Evolutionary conservation across 169 alveolate genomes (phyloP).

Genomic region (Plasmodium gonderi): DNA sequence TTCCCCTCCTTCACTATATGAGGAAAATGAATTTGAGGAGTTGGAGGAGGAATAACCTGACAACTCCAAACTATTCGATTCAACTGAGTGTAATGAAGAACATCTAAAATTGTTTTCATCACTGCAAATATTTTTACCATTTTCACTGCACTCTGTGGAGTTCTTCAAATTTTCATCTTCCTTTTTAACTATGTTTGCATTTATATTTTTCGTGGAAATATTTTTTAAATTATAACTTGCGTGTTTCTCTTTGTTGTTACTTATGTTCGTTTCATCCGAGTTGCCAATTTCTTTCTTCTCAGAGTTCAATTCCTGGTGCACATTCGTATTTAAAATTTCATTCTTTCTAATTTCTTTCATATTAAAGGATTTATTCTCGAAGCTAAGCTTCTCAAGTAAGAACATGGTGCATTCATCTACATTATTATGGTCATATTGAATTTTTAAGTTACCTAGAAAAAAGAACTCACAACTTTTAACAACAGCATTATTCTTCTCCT

Average conservation of each 20-base stretch:
- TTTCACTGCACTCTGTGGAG: not conserved
- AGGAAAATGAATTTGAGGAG: constrained; percentile 9
- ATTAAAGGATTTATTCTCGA: constrained; percentile 29
- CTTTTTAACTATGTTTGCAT: not conserved
- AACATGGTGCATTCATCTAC: constrained; percentile 52
- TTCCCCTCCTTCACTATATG: not conserved
- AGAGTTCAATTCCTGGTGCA: not conserved
- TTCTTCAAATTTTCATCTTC: not conserved
- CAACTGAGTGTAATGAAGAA: constrained; percentile 1
- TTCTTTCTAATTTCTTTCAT: constrained; percentile 31
- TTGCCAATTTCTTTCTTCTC: not conserved
- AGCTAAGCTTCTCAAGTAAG: constrained; percentile 44
- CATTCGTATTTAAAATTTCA: constrained; percentile 8
- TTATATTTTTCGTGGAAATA: not conserved
- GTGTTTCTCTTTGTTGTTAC: constrained; percentile 6
- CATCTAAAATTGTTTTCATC: not conserved
- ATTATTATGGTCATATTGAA: constrained; percentile 44
- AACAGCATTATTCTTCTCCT: not conserved
- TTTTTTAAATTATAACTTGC: not conserved
- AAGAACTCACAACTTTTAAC: not conserved
- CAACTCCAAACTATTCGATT: not conserved
- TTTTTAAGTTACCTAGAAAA: constrained; percentile 22
- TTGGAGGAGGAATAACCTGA: constrained; percentile 20
- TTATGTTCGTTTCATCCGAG: not conserved
- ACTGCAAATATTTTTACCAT: not conserved